These are phyloP conservation scores for Kappamyces sp. DNA, from an alignment of 192 early-diverging fungal genomes.

Conservation along the genomic window DNA sequence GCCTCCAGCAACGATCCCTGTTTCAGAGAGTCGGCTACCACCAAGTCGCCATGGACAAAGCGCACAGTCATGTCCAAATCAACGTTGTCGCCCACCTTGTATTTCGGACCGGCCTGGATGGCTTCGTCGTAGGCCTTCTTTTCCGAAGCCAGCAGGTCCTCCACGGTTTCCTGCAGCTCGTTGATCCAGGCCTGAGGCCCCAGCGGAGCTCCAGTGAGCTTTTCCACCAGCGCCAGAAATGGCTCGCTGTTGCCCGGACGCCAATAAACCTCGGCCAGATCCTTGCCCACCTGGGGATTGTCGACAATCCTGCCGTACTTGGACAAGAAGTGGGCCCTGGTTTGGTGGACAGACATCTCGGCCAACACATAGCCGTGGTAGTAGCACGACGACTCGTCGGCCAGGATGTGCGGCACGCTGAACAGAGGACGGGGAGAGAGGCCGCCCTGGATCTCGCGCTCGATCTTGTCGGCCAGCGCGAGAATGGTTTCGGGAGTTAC, in stretches of 20 bases:
- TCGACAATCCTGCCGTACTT: conserved; percentile 33
- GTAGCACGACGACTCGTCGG: conserved; percentile 29
- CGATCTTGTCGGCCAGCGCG: conserved; percentile 29
- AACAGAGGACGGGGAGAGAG: conserved; percentile 23
- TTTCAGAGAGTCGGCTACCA: conserved; percentile 20
- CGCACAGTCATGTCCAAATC: conserved; percentile 31
- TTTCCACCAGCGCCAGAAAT: conserved; percentile 29
- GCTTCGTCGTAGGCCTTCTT: conserved; percentile 26
- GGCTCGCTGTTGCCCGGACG: conserved; percentile 23
- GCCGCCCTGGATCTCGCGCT: conserved; percentile 29
- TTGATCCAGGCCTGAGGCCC: conserved; percentile 28
- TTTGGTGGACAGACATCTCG: conserved; percentile 34
- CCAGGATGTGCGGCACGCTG: conserved; percentile 28
- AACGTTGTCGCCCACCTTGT: conserved; percentile 18
- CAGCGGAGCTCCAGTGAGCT: conserved; percentile 26
- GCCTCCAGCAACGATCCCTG: conserved; percentile 19
- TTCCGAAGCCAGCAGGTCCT: conserved; percentile 18
- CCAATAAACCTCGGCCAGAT: conserved; percentile 29
- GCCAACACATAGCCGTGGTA: conserved; percentile 36
- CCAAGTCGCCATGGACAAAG: conserved; percentile 31
- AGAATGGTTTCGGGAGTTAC: conserved; percentile 24
- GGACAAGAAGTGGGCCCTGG: conserved; percentile 25
- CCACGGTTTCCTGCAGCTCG: conserved; percentile 21
- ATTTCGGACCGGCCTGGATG: conserved; percentile 24
- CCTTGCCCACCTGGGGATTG: conserved; percentile 25